Evolutionary conservation across 495 filamentous ascomycete species (phyloP).

Genomic region (Daldinia decipiens): DNA sequence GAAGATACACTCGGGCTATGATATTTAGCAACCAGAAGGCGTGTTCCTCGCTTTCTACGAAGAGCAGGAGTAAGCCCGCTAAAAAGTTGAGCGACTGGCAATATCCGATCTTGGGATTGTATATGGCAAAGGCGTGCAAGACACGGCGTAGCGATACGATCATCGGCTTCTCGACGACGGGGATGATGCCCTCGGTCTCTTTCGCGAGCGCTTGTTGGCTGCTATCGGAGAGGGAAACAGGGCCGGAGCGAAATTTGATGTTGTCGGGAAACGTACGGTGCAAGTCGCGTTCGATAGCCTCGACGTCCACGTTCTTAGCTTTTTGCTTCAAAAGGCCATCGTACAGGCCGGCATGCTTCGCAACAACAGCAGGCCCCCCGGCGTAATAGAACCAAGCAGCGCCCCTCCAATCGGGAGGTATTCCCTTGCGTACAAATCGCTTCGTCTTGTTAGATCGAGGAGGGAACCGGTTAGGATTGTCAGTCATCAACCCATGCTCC

Average conservation of each 20-base stretch:
- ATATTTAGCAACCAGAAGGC: constrained; percentile 95
- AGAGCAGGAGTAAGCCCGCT: constrained; percentile 92
- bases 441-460: constrained; percentile 83
- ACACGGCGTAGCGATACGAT: constrained; percentile 84
- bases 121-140: constrained; percentile 86
- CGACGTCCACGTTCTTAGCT: constrained; percentile 75
- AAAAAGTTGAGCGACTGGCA: constrained; percentile 98
- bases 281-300: constrained; percentile 94
- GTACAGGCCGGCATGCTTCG: constrained; percentile 79
- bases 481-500: constrained; percentile 76
- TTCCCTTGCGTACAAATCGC: constrained; percentile 92
- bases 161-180: constrained; percentile 75
- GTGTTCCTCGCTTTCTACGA: constrained; percentile 87
- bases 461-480: constrained; percentile 80
- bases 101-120: constrained; percentile 91
- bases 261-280: constrained; percentile 98
- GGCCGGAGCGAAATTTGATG: constrained; percentile 69
- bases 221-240: constrained; percentile 41
- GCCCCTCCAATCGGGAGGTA: constrained; percentile 90
- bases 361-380: constrained; percentile 81
- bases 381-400: constrained; percentile 98
- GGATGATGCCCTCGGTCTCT: constrained; percentile 35
- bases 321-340: constrained; percentile 71
- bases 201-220: constrained; percentile 46
- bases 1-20: constrained; percentile 86